These are phyloP conservation scores for Zygosaccharomyces sapae DNA, from an alignment of 1,139 yeast species.

Conservation along the genomic window DNA sequence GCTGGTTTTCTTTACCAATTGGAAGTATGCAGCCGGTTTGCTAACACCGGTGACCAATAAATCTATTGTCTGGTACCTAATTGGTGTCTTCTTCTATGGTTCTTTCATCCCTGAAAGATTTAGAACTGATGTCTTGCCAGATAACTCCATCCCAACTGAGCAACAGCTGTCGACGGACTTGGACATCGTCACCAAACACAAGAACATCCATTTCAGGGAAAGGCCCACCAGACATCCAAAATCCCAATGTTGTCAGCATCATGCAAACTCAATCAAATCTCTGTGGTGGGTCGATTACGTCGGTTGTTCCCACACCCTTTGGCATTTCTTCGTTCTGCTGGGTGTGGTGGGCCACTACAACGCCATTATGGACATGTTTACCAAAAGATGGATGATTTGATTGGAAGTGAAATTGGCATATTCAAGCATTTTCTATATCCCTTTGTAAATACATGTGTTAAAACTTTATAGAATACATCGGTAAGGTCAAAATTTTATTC, in stretches of 20 bases:
- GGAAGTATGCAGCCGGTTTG: constrained; percentile 43
- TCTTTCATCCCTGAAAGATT: constrained; percentile 86
- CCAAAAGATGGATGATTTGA: constrained; percentile 33
- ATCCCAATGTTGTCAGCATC: constrained; percentile 5
- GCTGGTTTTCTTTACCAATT: constrained; percentile 55
- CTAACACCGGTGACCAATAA: constrained; percentile 30
- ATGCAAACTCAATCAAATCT: constrained; percentile 50
- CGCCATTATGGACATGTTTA: constrained; percentile 69
- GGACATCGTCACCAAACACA: constrained; percentile 32
- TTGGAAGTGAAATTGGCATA: neutral
- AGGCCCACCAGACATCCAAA: constrained; percentile 38
- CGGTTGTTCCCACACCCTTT: constrained; percentile 77
- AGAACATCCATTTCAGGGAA: constrained; percentile 51
- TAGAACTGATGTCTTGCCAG: constrained; percentile 53
- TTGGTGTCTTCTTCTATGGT: constrained; percentile 87
- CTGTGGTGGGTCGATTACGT: constrained; percentile 83
- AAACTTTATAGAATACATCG: no score
- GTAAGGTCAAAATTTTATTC: neutral
- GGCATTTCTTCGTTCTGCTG: constrained; percentile 88
- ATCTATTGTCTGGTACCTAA: constrained; percentile 60
- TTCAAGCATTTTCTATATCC: neutral
- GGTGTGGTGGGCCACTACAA: constrained; percentile 85
- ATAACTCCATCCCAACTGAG: constrained; percentile 36
- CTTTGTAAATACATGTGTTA: constrained; percentile 1
- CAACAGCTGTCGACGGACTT: constrained; percentile 31